Conservation (phyloP, 2,329 filamentous ascomycete genomes). For the Apiospora marii region DNA sequence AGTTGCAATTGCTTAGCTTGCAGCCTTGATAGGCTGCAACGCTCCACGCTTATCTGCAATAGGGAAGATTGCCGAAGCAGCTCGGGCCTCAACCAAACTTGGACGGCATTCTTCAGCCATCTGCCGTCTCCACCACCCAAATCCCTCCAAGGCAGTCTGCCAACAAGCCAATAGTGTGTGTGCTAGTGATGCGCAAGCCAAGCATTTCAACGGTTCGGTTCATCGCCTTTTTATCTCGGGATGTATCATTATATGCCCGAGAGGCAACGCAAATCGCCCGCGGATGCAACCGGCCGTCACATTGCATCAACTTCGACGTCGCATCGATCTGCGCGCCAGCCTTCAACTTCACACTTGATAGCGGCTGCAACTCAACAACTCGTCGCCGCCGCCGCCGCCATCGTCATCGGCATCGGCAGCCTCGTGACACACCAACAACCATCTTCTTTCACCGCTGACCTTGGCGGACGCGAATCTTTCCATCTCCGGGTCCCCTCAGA, state of each 20-base stretch:
- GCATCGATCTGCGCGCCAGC: not conserved
- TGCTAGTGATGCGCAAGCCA: not conserved
- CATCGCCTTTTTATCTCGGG: not conserved
- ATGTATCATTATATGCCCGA: not conserved
- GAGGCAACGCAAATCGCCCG: not conserved
- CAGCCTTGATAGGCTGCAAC: not conserved
- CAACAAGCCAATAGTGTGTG: not conserved
- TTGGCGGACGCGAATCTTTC: not conserved
- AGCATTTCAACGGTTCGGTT: not conserved
- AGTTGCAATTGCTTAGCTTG: not conserved
- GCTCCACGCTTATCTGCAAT: slow-evolving; percentile 3
- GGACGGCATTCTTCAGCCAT: not conserved
- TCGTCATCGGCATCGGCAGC: not conserved
- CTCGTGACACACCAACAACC: not conserved
- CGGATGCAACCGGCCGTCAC: slow-evolving; percentile 1
- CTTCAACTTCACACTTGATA: not conserved
- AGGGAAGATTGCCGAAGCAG: not conserved
- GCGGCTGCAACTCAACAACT: too few relatives aligned
- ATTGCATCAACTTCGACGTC: not conserved
- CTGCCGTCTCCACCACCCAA: not conserved
- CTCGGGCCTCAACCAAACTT: not conserved
- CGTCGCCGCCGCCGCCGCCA: too few relatives aligned
- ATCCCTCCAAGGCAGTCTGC: not conserved
- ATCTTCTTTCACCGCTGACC: not conserved
- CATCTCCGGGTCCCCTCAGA: not conserved